Evolutionary conservation across 2,329 filamentous ascomycete genomes (phyloP).

Genomic region (Penicillium sp.): DNA sequence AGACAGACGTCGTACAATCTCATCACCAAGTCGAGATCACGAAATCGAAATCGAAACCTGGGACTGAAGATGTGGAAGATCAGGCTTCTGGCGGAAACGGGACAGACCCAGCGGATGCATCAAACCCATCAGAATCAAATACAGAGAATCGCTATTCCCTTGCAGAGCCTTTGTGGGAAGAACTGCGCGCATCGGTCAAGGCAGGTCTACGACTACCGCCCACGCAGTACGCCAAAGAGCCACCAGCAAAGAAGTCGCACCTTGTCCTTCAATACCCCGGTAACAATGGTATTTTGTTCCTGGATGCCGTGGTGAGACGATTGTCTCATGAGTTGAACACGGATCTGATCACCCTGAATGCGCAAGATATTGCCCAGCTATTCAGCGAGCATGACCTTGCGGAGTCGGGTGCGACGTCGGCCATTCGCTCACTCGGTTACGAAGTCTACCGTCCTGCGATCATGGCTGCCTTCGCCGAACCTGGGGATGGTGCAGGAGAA

Average conservation of each 20-base stretch:
- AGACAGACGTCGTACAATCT: slow-evolving; percentile 14
- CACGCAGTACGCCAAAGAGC: slow-evolving; percentile 48
- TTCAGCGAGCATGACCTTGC: slow-evolving; percentile 48
- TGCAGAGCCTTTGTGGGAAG: slow-evolving; percentile 48
- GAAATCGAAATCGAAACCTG: slow-evolving; percentile 19
- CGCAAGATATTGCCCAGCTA: slow-evolving; percentile 51
- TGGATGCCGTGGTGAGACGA: slow-evolving; percentile 66
- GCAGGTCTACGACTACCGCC: slow-evolving; percentile 54
- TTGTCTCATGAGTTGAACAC: slow-evolving; percentile 62
- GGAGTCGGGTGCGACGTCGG: slow-evolving; percentile 36
- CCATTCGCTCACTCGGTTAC: slow-evolving; percentile 55
- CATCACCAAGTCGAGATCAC: slow-evolving; percentile 34
- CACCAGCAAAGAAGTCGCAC: slow-evolving; percentile 58
- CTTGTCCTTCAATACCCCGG: slow-evolving; percentile 64
- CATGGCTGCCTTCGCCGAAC: slow-evolving; percentile 37
- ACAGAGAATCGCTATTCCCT: slow-evolving; percentile 42
- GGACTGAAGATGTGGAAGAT: slow-evolving; percentile 13
- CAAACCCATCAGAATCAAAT: slow-evolving; percentile 14
- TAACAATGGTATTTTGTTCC: slow-evolving; percentile 56
- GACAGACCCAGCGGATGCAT: slow-evolving; percentile 27
- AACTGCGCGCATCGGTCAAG: slow-evolving; percentile 56
- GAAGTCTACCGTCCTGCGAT: slow-evolving; percentile 54
- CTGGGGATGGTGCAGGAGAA: slow-evolving; percentile 54
- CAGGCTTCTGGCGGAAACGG: slow-evolving; percentile 23
- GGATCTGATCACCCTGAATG: slow-evolving; percentile 49